These are phyloP conservation scores for Arthrobotrys pseudoclavata DNA, from an alignment of 2,329 filamentous ascomycete species.

Conservation along the genomic window DNA sequence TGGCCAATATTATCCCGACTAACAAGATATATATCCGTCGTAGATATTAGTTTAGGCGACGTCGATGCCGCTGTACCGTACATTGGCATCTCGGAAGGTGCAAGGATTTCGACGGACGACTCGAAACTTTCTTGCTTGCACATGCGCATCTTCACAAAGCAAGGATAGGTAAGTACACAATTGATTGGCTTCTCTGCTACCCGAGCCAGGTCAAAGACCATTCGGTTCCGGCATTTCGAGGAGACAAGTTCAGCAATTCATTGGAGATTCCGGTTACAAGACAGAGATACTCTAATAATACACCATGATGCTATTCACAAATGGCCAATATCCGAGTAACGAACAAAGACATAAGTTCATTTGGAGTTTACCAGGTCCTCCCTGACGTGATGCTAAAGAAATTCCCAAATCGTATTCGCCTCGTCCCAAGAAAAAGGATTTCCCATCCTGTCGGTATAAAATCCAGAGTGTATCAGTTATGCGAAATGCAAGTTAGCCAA, in stretches of 20 bases:
- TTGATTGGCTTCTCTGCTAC: slow-evolving; percentile 33
- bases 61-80: slow-evolving; percentile 13
- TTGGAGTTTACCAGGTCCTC: neutral
- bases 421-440: slow-evolving; percentile 42
- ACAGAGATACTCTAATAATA: slow-evolving; percentile 10
- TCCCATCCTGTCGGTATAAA: slow-evolving; percentile 35
- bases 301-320: neutral
- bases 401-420: slow-evolving; percentile 32
- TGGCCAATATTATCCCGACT: neutral
- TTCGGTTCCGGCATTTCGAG: slow-evolving; percentile 45
- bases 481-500: slow-evolving; percentile 47
- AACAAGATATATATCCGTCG: slow-evolving; percentile 3
- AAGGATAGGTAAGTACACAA: slow-evolving; percentile 5
- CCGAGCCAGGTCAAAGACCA: slow-evolving; percentile 12
- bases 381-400: slow-evolving; percentile 5
- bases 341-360: slow-evolving; percentile 2
- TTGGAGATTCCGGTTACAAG: slow-evolving; percentile 22
- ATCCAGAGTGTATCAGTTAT: slow-evolving; percentile 34
- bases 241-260: slow-evolving; percentile 26
- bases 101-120: slow-evolving; percentile 9
- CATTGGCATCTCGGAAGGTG: slow-evolving; percentile 17
- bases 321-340: neutral
- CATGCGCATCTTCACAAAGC: slow-evolving; percentile 3
- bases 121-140: slow-evolving; percentile 13
- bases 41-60: neutral